Conservation (phyloP, 225 moss, liverwort and hornwort genomes). For the Thuidium tamariscinum region DNA sequence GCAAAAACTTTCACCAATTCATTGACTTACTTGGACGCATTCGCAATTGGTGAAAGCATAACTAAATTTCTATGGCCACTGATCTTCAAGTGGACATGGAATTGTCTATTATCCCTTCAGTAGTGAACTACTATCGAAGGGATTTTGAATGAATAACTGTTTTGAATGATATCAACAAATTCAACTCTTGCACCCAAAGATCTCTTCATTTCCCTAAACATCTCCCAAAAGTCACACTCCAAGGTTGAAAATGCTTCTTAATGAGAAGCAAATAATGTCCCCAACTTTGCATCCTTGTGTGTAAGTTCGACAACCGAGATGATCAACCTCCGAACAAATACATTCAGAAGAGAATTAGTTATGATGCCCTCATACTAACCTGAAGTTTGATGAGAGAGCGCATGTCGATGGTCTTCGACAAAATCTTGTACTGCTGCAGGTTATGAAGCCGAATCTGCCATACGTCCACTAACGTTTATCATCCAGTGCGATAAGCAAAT, state of each 20-base stretch:
- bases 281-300: not conserved
- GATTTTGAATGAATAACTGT: not conserved
- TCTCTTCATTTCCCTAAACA: not conserved
- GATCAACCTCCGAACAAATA: not conserved
- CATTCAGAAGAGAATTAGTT: not conserved
- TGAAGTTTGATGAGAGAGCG: conserved; percentile 75
- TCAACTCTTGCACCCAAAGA: no score
- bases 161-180: not conserved
- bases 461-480: not conserved
- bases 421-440: conserved; percentile 68
- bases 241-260: not conserved
- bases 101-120: not conserved
- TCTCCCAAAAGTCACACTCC: not conserved
- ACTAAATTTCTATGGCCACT: not conserved
- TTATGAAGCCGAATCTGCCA: conserved; percentile 73
- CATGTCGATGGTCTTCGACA: conserved; percentile 61
- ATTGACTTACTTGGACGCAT: not conserved
- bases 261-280: not conserved
- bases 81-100: not conserved
- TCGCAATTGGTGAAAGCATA: not conserved
- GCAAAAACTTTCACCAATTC: not conserved
- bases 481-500: not conserved
- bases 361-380: conserved; percentile 5
- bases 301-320: not conserved
- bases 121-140: no score